These are phyloP conservation scores for Ochromonas danica DNA, from an alignment of 108 stramenopile species.

Conservation along the genomic window DNA sequence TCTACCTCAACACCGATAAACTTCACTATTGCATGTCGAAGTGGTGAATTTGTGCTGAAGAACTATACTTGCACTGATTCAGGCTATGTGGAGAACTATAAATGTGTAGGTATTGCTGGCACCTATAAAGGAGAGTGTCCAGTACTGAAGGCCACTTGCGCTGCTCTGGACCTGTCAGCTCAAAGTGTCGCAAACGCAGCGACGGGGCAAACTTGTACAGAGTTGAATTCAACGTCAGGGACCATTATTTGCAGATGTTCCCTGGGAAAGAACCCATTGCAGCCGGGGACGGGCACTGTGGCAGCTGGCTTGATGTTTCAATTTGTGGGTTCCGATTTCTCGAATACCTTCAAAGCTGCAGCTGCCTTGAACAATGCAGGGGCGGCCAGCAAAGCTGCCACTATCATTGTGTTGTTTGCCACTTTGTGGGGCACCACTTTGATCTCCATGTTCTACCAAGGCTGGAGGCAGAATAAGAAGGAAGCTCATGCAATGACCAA, in stretches of 20 bases:
- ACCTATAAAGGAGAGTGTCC: neutral
- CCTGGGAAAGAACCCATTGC: neutral
- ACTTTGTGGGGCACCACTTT: neutral
- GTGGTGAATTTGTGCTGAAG: neutral
- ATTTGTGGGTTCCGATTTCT: too few species aligned
- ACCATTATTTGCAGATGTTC: neutral
- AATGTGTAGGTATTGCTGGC: neutral
- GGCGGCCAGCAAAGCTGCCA: neutral
- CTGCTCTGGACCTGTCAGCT: neutral
- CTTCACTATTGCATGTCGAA: neutral
- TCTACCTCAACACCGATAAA: neutral
- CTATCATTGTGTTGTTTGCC: too few species aligned
- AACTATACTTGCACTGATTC: constrained; percentile 2
- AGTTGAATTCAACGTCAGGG: neutral
- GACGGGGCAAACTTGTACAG: neutral
- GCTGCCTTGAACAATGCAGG: neutral
- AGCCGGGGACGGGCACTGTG: neutral
- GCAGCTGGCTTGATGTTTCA: too few species aligned
- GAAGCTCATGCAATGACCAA: too few species aligned
- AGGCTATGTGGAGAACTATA: neutral
- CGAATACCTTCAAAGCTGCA: neutral
- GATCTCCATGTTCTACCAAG: neutral
- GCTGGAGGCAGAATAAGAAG: neutral
- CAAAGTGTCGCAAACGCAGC: neutral
- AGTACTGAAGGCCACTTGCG: neutral